Base-by-base conservation (phyloP, 208 protist species). In the Balamuthia mandrillaris region DNA sequence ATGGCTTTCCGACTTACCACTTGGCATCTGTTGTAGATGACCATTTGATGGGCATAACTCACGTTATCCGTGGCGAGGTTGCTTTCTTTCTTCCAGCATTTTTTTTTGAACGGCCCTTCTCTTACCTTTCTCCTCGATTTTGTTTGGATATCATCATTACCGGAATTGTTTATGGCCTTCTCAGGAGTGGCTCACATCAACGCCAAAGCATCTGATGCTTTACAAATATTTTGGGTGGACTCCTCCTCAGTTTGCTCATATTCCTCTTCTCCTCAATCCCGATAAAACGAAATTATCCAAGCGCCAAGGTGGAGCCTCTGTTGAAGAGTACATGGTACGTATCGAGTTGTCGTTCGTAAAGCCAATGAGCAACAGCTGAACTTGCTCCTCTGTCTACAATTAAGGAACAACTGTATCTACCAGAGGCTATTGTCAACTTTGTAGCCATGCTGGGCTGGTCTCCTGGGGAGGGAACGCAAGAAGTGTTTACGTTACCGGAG, bases 1-100 rank as follows among this genome's bases (percentile, higher is more conserved):
- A 95, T 61, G 92, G 91, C 39, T 90, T 78, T 52, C 93, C 93
- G 51, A 95, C 93, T 1, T 95, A 95, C 45, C 93, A 95, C 65
- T 78, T 95, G 39, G 93, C 93, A 58, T 88, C 84, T 5, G 93
- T 95, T 7, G 89, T 95, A 0, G 93, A 95, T 74, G 93, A 95
- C 86, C 86, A 92, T 63, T 14, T 86, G 5, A 95, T 95, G 93
- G 33, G 54, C 29, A 94, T 95, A 18, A 86, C 85, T 3, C 93
- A 95, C 51, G 83, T 95, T 6, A 91, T 95, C 9, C 68, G 93
- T 49, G 93, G 93, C 33, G 84, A 90, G 45, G 90, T 72, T 45
- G 12, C 37, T n/a, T 2, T 47, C 37, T 14, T 33, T 60, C n/a
- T 65, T 21, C 12, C 61, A 24, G n/a, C n/a, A n/a, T n/a, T 81